Percentiles rank a stretch among this genome's conserved stretches.
phyloP scores from a whole-genome alignment of 2,329 filamentous ascomycete species.

The Fusarium sp. region DNA sequence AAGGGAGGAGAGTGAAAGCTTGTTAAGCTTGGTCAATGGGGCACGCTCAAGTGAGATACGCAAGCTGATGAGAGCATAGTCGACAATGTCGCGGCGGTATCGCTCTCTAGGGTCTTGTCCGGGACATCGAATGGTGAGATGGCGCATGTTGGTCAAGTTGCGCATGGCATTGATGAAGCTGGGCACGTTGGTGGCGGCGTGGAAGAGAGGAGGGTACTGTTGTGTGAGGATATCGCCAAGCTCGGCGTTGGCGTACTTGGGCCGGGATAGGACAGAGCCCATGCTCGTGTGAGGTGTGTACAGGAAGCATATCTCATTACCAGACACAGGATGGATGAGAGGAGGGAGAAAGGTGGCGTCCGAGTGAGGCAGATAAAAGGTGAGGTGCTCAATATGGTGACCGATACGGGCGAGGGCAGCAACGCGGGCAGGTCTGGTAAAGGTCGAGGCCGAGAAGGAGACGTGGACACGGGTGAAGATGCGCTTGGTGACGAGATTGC shows the following conservation, averaged over 20 bases:
- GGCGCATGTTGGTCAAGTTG: slow-evolving; percentile 71
- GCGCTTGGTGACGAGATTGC: slow-evolving; percentile 71
- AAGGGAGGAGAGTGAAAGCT: slow-evolving; percentile 74
- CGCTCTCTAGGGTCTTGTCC: slow-evolving; percentile 72
- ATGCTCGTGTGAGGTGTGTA: slow-evolving; percentile 79
- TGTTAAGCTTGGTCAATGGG: slow-evolving; percentile 68
- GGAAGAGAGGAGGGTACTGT: slow-evolving; percentile 88
- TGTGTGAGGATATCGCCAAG: slow-evolving; percentile 82
- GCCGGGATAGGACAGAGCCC: slow-evolving; percentile 66
- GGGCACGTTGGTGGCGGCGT: slow-evolving; percentile 85
- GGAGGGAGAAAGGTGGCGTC: slow-evolving; percentile 83
- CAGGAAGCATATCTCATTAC: slow-evolving; percentile 79
- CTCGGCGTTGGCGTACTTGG: slow-evolving; percentile 81
- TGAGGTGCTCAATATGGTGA: slow-evolving; percentile 77
- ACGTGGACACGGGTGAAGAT: slow-evolving; percentile 74
- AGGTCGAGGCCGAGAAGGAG: slow-evolving; percentile 75
- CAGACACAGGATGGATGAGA: slow-evolving; percentile 78
- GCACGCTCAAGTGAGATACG: slow-evolving; percentile 82
- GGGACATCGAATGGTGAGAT: slow-evolving; percentile 79
- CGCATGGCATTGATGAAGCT: slow-evolving; percentile 80
- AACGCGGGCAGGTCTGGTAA: slow-evolving; percentile 75
- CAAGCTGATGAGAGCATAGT: slow-evolving; percentile 87
- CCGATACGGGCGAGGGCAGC: slow-evolving; percentile 80
- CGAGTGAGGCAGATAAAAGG: slow-evolving; percentile 78
- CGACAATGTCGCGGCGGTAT: slow-evolving; percentile 78